Evolutionary conservation across 2,329 filamentous ascomycete genomes (phyloP).

Genomic region (Aureobasidium sp.): DNA sequence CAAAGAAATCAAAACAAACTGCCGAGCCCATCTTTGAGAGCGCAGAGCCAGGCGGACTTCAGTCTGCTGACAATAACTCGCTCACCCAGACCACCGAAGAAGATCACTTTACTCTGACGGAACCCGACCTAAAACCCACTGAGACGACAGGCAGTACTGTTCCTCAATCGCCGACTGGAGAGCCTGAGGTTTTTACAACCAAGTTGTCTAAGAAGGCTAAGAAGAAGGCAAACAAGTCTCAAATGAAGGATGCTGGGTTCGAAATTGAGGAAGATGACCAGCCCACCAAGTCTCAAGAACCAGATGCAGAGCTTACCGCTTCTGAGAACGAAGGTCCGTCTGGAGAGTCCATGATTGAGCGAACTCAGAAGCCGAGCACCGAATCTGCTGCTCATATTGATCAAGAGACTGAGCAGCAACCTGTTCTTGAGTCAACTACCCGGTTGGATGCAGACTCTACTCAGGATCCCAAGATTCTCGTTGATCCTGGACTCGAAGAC

Average conservation of each 20-base stretch:
- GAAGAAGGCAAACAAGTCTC: conserved; percentile 15
- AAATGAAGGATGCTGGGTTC: background rate
- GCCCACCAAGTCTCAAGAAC: background rate
- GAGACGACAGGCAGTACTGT: background rate
- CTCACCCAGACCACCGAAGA: background rate
- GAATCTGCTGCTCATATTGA: background rate
- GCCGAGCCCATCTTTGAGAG: background rate
- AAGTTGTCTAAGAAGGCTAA: conserved; percentile 28
- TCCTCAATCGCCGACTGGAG: background rate
- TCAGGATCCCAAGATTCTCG: background rate
- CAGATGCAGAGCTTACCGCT: background rate
- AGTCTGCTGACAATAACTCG: background rate
- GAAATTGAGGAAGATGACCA: background rate
- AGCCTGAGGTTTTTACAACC: background rate
- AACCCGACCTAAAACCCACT: background rate
- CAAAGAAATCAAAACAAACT: conserved; percentile 18
- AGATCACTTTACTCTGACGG: background rate
- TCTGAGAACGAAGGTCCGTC: background rate
- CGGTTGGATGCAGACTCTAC: background rate
- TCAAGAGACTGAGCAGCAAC: background rate
- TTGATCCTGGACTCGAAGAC: background rate
- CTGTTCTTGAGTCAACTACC: background rate
- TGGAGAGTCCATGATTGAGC: background rate
- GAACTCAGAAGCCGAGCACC: background rate
- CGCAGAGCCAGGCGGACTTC: background rate